phyloP scores from a whole-genome alignment of 2,329 filamentous ascomycete genomes.

The Aspergillus bombycis region DNA sequence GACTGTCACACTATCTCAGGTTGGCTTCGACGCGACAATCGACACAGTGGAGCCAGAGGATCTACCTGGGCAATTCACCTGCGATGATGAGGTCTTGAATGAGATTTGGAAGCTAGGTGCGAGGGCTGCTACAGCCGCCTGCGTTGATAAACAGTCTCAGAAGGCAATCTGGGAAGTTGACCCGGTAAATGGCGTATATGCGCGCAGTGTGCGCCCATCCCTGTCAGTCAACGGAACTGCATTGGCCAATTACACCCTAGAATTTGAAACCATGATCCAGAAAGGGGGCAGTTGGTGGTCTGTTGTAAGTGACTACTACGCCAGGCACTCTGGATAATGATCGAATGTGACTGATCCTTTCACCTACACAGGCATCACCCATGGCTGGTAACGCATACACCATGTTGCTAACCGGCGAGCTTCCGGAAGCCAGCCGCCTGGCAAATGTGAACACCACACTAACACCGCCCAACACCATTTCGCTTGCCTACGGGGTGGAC shows the following conservation, averaged over 20 bases:
- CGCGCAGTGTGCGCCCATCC: background rate
- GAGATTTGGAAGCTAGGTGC: background rate
- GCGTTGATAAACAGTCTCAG: background rate
- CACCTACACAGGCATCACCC: background rate
- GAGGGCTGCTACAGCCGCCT: background rate
- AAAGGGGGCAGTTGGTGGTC: background rate
- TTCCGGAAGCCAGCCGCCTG: background rate
- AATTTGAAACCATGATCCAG: background rate
- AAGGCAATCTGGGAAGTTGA: background rate
- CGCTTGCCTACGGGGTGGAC: background rate
- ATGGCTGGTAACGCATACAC: background rate
- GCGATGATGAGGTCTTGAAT: background rate
- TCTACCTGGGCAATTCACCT: background rate
- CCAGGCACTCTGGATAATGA: background rate
- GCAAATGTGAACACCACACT: background rate
- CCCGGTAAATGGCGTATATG: background rate
- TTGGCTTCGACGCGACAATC: background rate
- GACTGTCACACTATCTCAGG: background rate
- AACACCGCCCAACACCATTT: background rate
- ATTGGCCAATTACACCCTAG: background rate
- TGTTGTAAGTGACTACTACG: background rate
- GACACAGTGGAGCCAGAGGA: background rate
- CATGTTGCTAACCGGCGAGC: background rate
- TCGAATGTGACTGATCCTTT: background rate
- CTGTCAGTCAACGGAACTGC: background rate